These are phyloP conservation scores for Tephrocybe sp. DNA, from an alignment of 768 basidiomycete species.

Conservation along the genomic window DNA sequence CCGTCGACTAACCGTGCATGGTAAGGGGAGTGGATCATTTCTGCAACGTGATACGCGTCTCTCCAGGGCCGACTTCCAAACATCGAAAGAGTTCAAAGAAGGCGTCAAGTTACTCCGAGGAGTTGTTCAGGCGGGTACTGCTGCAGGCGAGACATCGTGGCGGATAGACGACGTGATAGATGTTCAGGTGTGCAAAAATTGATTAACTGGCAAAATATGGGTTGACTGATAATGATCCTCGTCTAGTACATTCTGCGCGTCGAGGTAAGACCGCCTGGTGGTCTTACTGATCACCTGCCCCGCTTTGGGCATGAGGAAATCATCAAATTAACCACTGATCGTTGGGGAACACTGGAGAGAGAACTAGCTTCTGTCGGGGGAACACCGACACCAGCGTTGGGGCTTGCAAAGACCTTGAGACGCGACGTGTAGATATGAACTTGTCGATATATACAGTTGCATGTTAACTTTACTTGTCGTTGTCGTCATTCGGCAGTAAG, in stretches of 20 bases:
- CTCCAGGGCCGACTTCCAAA: slow-evolving; percentile 21
- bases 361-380: slow-evolving; percentile 38
- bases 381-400: slow-evolving; percentile 39
- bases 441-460: slow-evolving; percentile 10
- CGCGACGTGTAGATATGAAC: slow-evolving; percentile 9
- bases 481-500: too few relatives aligned
- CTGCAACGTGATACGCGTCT: slow-evolving; percentile 26
- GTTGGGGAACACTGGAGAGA: slow-evolving; percentile 35
- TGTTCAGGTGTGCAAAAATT: slow-evolving; percentile 23
- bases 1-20: slow-evolving; percentile 31
- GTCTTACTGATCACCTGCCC: slow-evolving; percentile 31
- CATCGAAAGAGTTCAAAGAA: slow-evolving; percentile 32
- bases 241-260: slow-evolving; percentile 40
- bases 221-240: background rate
- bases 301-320: slow-evolving; percentile 35
- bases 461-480: background rate
- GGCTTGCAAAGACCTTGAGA: slow-evolving; percentile 24
- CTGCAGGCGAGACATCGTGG: slow-evolving; percentile 39
- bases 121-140: slow-evolving; percentile 34
- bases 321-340: slow-evolving; percentile 38
- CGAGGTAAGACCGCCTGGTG: slow-evolving; percentile 28
- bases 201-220: background rate
- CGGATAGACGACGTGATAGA: slow-evolving; percentile 28
- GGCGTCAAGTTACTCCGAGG: slow-evolving; percentile 33
- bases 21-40: slow-evolving; percentile 23